A percentile compares a stretch with the other conserved stretches of the same genome.
phyloP scores from a whole-genome alignment of 2,329 filamentous ascomycete species.

The Pseudocercospora crystallina region DNA sequence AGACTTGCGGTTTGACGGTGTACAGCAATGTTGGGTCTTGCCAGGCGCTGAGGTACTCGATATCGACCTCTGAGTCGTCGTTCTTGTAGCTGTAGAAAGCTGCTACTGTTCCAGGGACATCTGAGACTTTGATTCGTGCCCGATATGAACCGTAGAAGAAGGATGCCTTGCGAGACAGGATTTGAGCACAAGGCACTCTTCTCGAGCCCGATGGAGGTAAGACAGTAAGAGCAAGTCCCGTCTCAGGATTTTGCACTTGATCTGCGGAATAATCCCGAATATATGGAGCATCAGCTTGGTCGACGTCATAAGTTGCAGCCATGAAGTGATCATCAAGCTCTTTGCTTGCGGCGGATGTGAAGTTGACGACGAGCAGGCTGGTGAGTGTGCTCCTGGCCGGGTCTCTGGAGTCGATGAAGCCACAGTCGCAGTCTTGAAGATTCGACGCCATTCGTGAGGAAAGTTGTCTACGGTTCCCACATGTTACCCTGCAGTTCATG shows the following conservation, averaged over 20 bases:
- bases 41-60: slow-evolving; percentile 5
- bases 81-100: slow-evolving; percentile 8
- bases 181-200: background rate
- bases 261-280: background rate
- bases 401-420: slow-evolving; percentile 6
- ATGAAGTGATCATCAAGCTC: slow-evolving; percentile 1
- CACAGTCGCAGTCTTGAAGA: slow-evolving; percentile 7
- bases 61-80: slow-evolving; percentile 6
- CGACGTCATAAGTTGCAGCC: slow-evolving; percentile 1
- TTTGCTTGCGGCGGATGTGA: background rate
- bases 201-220: background rate
- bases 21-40: background rate
- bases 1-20: slow-evolving; percentile 4
- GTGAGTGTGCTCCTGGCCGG: slow-evolving; percentile 1
- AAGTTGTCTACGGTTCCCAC: too few species aligned
- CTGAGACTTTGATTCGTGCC: background rate
- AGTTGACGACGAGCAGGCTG: slow-evolving; percentile 1
- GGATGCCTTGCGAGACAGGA: background rate
- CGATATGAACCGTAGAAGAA: slow-evolving; percentile 9
- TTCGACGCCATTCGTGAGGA: background rate
- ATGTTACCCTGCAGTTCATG: too few species aligned
- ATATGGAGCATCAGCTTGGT: background rate
- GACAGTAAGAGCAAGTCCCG: slow-evolving; percentile 3
- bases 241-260: background rate
- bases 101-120: slow-evolving; percentile 1